Percentiles rank a stretch among this genome's conserved stretches.
phyloP scores from a whole-genome alignment of 2,329 filamentous ascomycete species.

The Fusarium piperis region DNA sequence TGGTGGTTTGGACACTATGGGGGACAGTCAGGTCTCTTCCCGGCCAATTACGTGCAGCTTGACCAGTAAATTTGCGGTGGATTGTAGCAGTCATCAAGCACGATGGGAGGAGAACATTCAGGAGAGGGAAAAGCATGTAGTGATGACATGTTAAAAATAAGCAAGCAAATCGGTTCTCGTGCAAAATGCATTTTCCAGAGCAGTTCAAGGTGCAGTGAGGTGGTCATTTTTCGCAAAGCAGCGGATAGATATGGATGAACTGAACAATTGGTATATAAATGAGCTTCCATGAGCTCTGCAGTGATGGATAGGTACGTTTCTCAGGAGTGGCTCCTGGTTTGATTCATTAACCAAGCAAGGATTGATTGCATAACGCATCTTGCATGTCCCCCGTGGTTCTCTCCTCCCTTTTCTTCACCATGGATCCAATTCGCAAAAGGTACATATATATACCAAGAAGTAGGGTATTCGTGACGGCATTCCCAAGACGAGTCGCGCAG shows the following conservation, averaged over 20 bases:
- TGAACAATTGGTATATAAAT: background rate
- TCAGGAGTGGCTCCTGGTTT: background rate
- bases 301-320: background rate
- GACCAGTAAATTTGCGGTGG: conserved; percentile 44
- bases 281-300: background rate
- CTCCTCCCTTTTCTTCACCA: background rate
- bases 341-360: background rate
- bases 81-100: conserved; percentile 6
- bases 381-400: conserved; percentile 3
- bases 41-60: conserved; percentile 74
- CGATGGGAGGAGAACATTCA: conserved; percentile 2
- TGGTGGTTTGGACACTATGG: conserved; percentile 96
- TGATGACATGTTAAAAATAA: conserved; percentile 31
- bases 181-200: background rate
- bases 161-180: conserved; percentile 36
- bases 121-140: conserved; percentile 24
- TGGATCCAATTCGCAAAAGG: conserved; percentile 8
- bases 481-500: conserved; percentile 9
- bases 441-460: conserved; percentile 3
- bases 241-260: background rate
- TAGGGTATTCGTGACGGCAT: conserved; percentile 15
- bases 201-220: background rate
- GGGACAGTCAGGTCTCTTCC: conserved; percentile 85
- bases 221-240: background rate
- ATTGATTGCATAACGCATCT: background rate